These are phyloP conservation scores for Talaromyces sp. DNA, from an alignment of 2,329 filamentous ascomycete species.

Conservation along the genomic window DNA sequence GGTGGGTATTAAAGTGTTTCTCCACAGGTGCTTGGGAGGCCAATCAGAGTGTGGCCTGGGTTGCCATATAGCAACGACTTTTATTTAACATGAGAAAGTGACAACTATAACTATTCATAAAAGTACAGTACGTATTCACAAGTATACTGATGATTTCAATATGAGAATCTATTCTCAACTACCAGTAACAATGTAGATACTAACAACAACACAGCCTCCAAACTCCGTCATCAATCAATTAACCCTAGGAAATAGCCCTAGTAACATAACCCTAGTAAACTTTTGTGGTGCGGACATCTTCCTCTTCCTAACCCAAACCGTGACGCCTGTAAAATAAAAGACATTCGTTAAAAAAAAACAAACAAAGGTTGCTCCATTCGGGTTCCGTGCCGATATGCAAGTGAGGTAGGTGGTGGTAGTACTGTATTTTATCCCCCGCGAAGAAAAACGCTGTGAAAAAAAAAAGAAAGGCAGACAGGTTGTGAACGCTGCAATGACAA, in stretches of 20 bases:
- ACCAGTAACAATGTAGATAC: neutral
- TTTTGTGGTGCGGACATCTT: neutral
- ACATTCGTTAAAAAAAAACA: neutral
- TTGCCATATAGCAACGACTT: neutral
- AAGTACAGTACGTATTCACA: too few species aligned
- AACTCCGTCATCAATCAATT: neutral
- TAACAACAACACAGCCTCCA: neutral
- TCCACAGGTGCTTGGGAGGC: neutral
- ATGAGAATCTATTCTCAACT: neutral
- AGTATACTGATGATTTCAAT: too few species aligned
- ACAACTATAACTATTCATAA: too few species aligned
- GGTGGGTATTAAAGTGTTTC: neutral
- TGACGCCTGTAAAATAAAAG: slow-evolving; percentile 4
- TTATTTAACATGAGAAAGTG: neutral
- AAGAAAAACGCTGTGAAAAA: neutral
- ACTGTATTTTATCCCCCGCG: too few species aligned
- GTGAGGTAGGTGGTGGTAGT: neutral
- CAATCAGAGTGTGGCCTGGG: neutral
- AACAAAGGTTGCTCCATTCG: neutral
- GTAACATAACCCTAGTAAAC: neutral
- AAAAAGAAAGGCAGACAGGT: neutral
- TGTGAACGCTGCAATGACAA: neutral
- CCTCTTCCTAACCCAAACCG: neutral
- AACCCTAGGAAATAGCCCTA: neutral
- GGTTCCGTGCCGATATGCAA: neutral